phyloP scores from a whole-genome alignment of 2,329 filamentous ascomycete genomes.

The Aspergillus fijiensis region DNA sequence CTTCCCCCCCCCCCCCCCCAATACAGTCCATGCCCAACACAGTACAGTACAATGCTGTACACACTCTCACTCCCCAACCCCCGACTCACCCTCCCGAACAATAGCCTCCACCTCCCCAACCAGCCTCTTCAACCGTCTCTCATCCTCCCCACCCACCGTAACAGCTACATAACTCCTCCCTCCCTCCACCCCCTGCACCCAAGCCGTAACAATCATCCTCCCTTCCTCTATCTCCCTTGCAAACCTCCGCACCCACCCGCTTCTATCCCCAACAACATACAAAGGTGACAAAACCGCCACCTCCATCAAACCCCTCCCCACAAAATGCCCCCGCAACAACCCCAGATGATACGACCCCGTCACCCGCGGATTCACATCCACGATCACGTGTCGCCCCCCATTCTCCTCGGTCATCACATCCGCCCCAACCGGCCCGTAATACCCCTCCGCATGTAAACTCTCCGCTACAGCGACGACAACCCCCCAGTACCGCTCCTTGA shows the following conservation, averaged over 20 bases:
- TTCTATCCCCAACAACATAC: neutral
- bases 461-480: neutral
- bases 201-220: conserved; percentile 1
- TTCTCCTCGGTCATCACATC: conserved; percentile 5
- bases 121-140: neutral
- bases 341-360: conserved; percentile 8
- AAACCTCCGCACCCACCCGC: neutral
- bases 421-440: conserved; percentile 6
- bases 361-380: conserved; percentile 10
- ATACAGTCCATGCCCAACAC: no score
- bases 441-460: conserved; percentile 2
- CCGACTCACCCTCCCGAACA: neutral
- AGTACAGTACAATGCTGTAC: neutral
- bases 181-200: neutral
- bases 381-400: neutral
- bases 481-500: neutral
- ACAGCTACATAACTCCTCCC: neutral
- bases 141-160: neutral
- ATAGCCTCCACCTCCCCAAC: neutral
- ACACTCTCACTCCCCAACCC: neutral
- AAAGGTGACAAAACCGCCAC: neutral
- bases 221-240: neutral
- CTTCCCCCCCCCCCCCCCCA: no score
- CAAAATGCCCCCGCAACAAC: conserved; percentile 4
- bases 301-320: neutral